Conservation (phyloP, 1,139 yeast genomes). For the Taphrina pruni region DNA sequence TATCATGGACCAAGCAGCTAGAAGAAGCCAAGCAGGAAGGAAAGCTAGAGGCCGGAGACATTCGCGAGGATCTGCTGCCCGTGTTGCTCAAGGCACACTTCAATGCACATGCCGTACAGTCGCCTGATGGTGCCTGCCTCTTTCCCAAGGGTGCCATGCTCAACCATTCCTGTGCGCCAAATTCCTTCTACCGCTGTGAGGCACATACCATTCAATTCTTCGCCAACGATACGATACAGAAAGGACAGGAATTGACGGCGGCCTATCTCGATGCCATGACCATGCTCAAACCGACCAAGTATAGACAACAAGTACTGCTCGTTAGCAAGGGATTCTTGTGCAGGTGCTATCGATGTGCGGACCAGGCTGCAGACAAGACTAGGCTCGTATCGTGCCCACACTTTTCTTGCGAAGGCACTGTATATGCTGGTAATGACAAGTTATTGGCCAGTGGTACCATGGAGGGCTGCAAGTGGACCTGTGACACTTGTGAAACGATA, state of each 20-base stretch:
- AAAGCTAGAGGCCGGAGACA: neutral
- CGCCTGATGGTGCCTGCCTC: conserved; percentile 17
- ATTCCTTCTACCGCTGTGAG: conserved; percentile 27
- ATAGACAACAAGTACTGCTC: conserved; percentile 17
- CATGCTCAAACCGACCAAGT: conserved; percentile 14
- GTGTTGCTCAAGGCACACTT: conserved; percentile 28
- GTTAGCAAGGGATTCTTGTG: conserved; percentile 27
- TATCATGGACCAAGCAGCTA: neutral
- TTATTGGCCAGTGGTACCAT: neutral
- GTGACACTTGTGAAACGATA: neutral
- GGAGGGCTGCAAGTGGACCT: neutral
- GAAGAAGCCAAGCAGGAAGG: neutral
- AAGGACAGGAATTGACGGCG: conserved; percentile 29
- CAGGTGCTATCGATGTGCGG: conserved; percentile 16
- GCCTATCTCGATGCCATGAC: conserved; percentile 28
- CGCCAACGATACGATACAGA: neutral
- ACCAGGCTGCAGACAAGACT: neutral
- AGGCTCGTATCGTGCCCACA: neutral
- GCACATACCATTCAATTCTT: conserved; percentile 21
- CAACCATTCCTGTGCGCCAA: conserved; percentile 35
- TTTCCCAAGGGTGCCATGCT: conserved; percentile 32
- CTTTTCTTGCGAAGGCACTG: conserved; percentile 8
- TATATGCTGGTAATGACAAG: neutral
- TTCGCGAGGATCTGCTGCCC: neutral
- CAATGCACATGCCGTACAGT: conserved; percentile 35